Conservation (phyloP, 192 early-diverging fungal genomes). For the Chytriomyces sp. region DNA sequence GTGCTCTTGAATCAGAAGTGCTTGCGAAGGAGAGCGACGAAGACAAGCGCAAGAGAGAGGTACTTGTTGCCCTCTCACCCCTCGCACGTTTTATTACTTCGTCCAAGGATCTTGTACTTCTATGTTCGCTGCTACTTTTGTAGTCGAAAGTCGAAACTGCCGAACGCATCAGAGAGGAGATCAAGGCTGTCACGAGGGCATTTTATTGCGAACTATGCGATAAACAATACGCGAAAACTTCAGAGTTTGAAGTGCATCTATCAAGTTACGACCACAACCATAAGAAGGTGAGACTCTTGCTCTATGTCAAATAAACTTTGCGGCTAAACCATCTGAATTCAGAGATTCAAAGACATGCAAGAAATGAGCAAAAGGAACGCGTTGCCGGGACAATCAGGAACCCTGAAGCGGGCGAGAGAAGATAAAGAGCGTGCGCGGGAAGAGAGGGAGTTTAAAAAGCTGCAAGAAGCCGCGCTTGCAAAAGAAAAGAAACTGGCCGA, state of each 20-base stretch:
- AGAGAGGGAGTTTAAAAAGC: conserved; percentile 67
- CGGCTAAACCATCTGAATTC: not conserved
- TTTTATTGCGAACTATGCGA: conserved; percentile 81
- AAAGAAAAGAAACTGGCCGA: conserved; percentile 6
- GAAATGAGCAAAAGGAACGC: conserved; percentile 51
- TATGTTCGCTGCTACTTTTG: not conserved
- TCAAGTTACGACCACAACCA: conserved; percentile 83
- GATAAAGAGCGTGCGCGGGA: conserved; percentile 70
- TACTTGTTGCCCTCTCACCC: conserved; percentile 20
- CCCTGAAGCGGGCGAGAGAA: conserved; percentile 58
- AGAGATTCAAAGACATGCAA: conserved; percentile 82
- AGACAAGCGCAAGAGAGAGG: conserved; percentile 60
- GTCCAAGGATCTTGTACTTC: not conserved
- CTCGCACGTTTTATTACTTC: conserved; percentile 14
- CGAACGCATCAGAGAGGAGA: conserved; percentile 60
- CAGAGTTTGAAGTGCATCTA: conserved; percentile 79
- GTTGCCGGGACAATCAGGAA: conserved; percentile 36
- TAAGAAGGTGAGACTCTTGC: conserved; percentile 57
- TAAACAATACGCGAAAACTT: conserved; percentile 78
- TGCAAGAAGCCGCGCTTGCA: conserved; percentile 68
- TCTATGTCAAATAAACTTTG: not conserved
- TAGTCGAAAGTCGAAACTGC: conserved; percentile 55
- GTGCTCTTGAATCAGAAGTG: conserved; percentile 67
- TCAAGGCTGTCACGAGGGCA: conserved; percentile 62
- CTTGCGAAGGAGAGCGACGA: conserved; percentile 70